Evolutionary conservation across 2,329 filamentous ascomycete species (phyloP).

Genomic region (Exophiala calicioides): DNA sequence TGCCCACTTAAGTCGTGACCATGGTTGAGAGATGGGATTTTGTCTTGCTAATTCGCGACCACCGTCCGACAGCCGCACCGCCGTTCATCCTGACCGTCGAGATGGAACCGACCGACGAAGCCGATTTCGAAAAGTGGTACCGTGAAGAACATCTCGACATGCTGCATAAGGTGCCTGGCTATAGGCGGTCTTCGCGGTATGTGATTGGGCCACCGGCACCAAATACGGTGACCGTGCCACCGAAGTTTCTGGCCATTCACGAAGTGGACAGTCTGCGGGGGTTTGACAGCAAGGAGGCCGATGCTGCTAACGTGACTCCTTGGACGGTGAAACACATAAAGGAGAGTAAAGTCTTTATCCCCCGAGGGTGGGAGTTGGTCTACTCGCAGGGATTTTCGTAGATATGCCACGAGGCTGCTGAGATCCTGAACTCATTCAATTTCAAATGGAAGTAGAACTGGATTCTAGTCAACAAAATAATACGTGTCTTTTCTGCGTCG

Average conservation of each 20-base stretch:
- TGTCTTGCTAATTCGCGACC: too few relatives aligned
- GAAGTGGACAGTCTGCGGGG: slow-evolving; percentile 71
- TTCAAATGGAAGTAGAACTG: not conserved
- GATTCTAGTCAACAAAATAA: not conserved
- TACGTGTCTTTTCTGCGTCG: not conserved
- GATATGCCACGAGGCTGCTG: too few relatives aligned
- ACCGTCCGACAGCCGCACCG: slow-evolving; percentile 62
- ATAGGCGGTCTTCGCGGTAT: slow-evolving; percentile 72
- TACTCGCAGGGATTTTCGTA: slow-evolving; percentile 20
- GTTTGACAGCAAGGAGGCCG: slow-evolving; percentile 39
- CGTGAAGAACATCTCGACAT: slow-evolving; percentile 71
- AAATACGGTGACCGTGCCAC: slow-evolving; percentile 26
- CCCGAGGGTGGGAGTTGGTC: slow-evolving; percentile 20
- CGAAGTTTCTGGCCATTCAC: slow-evolving; percentile 67
- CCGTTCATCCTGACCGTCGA: slow-evolving; percentile 63
- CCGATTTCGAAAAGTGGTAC: slow-evolving; percentile 69
- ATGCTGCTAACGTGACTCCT: slow-evolving; percentile 21
- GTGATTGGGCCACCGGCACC: slow-evolving; percentile 59
- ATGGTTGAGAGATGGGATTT: too few relatives aligned
- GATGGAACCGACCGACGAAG: slow-evolving; percentile 57
- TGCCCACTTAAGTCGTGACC: too few relatives aligned
- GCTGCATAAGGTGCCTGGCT: slow-evolving; percentile 74
- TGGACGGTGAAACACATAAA: slow-evolving; percentile 21
- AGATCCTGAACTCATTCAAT: too few relatives aligned
- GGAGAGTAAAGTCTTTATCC: slow-evolving; percentile 18